phyloP scores from a whole-genome alignment of 106 monocot genomes.

The Allium sativum region DNA sequence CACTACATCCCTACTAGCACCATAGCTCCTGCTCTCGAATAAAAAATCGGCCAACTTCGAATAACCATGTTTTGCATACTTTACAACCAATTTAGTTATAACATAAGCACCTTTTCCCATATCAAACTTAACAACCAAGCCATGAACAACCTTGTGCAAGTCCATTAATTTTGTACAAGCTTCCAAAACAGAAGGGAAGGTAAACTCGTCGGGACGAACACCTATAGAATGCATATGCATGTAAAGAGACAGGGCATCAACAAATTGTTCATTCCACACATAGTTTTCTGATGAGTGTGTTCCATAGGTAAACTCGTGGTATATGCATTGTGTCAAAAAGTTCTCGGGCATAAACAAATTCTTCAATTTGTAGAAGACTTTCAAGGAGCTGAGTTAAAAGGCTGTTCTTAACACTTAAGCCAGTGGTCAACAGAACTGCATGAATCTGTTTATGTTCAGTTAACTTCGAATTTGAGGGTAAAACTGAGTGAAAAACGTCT shows the following conservation, averaged over 20 bases:
- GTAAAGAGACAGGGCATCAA: conserved; percentile 10
- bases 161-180: conserved; percentile 16
- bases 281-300: conserved; percentile 25
- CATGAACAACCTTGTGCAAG: conserved; percentile 18
- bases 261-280: not conserved
- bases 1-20: conserved; percentile 19
- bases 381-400: conserved; percentile 22
- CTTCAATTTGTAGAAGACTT: not conserved
- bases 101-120: conserved; percentile 13
- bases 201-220: conserved; percentile 22
- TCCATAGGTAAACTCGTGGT: conserved; percentile 25
- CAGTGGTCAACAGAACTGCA: conserved; percentile 25
- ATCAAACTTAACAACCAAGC: conserved; percentile 13
- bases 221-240: conserved; percentile 10
- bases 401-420: conserved; percentile 27
- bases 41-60: conserved; percentile 15
- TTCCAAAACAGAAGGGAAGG: conserved; percentile 28
- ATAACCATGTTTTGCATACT: conserved; percentile 31
- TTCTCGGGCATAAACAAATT: conserved; percentile 12
- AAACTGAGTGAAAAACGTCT: not conserved
- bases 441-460: conserved; percentile 16
- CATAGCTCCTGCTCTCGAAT: conserved; percentile 1
- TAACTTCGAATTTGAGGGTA: not conserved
- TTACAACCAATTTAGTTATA: conserved; percentile 21
- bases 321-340: conserved; percentile 27